phyloP scores from a whole-genome alignment of 441 rosid genomes.

The Syzygium malaccense region DNA sequence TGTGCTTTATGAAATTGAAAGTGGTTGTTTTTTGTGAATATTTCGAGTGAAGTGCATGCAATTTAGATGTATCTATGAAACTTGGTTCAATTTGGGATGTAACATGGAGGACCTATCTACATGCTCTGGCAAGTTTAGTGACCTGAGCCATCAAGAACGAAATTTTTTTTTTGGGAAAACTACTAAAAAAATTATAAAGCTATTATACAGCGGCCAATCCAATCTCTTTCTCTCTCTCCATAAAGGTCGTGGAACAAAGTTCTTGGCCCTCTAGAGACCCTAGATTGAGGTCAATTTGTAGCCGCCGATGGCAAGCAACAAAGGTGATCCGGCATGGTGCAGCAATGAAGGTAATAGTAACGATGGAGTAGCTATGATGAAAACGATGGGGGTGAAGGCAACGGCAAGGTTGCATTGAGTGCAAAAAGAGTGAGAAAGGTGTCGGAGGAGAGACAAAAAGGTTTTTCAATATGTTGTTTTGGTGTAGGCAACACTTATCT shows the following conservation, averaged over 20 bases:
- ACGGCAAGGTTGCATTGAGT: neutral
- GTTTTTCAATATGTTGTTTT: neutral
- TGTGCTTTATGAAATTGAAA: neutral
- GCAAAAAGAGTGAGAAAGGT: neutral
- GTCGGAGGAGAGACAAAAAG: no score
- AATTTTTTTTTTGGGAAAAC: no score
- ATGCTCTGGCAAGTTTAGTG: no score
- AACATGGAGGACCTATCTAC: no score
- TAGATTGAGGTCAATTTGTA: no score
- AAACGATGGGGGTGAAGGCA: neutral
- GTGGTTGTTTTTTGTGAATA: neutral
- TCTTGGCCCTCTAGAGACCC: neutral
- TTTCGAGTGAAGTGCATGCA: neutral
- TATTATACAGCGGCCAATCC: no score
- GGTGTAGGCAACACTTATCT: neutral
- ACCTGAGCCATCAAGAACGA: neutral
- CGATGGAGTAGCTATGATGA: neutral
- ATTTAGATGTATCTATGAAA: neutral
- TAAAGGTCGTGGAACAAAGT: no score
- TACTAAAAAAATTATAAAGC: no score
- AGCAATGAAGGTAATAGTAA: neutral
- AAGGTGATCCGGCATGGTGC: neutral
- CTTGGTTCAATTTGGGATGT: neutral
- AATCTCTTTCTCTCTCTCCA: no score
- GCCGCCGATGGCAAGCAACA: no score